Percentiles rank a stretch among this genome's conserved stretches.
phyloP scores from a whole-genome alignment of 768 basidiomycete species.

The Psilocybe tampanensis region DNA sequence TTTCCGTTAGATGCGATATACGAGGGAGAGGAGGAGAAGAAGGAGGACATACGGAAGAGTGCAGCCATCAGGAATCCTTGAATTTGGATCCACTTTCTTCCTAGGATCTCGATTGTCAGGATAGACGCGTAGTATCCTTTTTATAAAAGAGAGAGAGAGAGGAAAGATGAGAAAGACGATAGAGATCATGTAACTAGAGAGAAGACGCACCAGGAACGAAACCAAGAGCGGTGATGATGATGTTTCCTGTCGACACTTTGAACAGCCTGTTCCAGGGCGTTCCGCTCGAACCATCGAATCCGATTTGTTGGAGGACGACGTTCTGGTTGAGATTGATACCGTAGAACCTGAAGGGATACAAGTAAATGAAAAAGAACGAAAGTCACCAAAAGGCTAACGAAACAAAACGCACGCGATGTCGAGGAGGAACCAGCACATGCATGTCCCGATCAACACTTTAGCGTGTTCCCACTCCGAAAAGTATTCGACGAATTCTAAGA shows the following conservation, averaged over 20 bases:
- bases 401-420: constrained; percentile 57
- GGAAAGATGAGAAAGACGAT: too few species aligned
- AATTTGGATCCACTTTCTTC: constrained; percentile 75
- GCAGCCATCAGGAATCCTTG: constrained; percentile 75
- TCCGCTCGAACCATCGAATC: constrained; percentile 59
- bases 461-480: constrained; percentile 74
- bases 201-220: constrained; percentile 66
- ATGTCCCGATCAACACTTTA: constrained; percentile 69
- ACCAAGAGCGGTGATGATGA: constrained; percentile 75
- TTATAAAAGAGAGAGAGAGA: too few species aligned
- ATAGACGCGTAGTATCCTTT: constrained; percentile 76
- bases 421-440: constrained; percentile 72
- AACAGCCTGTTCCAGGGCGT: constrained; percentile 67
- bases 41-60: constrained; percentile 53
- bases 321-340: constrained; percentile 76
- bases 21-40: neutral
- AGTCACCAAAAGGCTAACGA: neutral
- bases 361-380: neutral
- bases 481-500: constrained; percentile 63
- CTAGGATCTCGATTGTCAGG: constrained; percentile 70
- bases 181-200: too few species aligned
- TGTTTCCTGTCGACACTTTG: constrained; percentile 65
- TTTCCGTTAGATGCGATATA: neutral
- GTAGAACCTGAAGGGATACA: constrained; percentile 52
- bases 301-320: constrained; percentile 75